Evolutionary conservation across 2,329 filamentous ascomycete species (phyloP), one percentile per base, ranked within the genome.

Genomic region (Apiospora pterosperma): DNA sequence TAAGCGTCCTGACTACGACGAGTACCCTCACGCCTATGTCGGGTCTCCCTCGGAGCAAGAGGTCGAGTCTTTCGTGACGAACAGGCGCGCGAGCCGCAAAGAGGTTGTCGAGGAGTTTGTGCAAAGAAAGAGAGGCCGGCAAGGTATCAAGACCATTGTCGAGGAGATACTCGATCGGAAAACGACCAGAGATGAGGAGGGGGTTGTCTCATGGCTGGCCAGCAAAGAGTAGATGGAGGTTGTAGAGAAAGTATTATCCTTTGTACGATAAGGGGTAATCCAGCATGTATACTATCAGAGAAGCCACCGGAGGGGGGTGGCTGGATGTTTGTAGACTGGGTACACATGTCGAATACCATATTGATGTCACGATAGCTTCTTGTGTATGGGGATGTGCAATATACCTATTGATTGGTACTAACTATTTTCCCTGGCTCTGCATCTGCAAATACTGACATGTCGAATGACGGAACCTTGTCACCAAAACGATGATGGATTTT

Each of bases 1-100:
- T 65, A 74, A 82, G 62, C 77, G 80, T 14, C 14, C n/a, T 19
- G 85, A 91, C 70, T 98, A 90, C 79, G 76, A 73, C 5, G 80
- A 90, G 65, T 97, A 97, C 77, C 95, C 94, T 1, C 87, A 92
- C 76, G 77, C 79, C 14, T 80, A 79, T 71, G 88, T 93, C 36
- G 90, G 90, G 5, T 81, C 97, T 66, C 96, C 95, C 5, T 84
- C 82, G 2, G 94, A 98, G 79, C 70, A 72, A 42, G 85, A 91
- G 62, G 80, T 91, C 16, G 74, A 80, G 73, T 64, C 71, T 11
- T 62, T 84, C 44, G 79, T 89, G 21, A 70, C 69, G 25, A 69
- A 75, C 31, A 80, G 76, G 64, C 70, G 65, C 28, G 76, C 75
- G 72, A 81, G 79, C n/a, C 78, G 80, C 7, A 78, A 84, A 66